Evolutionary conservation across 225 moss, liverwort and hornwort genomes (phyloP), one percentile per base, ranked within the genome.

Genomic region (Physcomitrium patens): DNA sequence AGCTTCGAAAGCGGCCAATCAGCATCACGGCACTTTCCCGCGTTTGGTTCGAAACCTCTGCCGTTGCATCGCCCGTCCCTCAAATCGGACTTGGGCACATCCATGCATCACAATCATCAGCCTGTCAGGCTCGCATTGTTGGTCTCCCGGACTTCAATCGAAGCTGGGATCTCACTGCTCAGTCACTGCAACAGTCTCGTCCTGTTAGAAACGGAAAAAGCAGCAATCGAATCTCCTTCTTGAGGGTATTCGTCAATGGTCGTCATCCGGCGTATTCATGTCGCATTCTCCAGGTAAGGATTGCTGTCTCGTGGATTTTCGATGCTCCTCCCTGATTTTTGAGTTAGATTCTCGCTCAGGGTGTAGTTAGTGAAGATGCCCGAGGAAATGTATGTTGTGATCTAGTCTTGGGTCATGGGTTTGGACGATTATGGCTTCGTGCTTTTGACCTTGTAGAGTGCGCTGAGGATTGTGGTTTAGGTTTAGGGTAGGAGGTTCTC

Each of bases 21-120:
- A 20, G 13, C 0, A 0, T 0, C 20, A 8, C 6, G 10, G 54
- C 52, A 12, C 57, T 51, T 83, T 83, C 80, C 80, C 83, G 83
- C 83, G 59, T 60, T 69, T 41, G 69, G 59, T 59, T 65, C 72
- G 66, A 62, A 62, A 70, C 76, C 19, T 63, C 37, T 2, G 9
- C 0, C n/a, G n/a, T 1, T 2, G 24, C 49, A 15, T 49, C 49
- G 13, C 49, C 49, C 0, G 3, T 15, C 49, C 48, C 44, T 61
- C 62, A 37, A 37, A 37, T 37, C 31, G 31, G 31, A 37, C 5
- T 37, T 37, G 31, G 5, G 31, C 2, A 37, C 31, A 37, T 37
- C 31, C 31, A 37, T 37, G 31, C 31, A 37, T 4, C 31, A 7
- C 31, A 37, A 37, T 37, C 31, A 37, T 37, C 7, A 37, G 24